Evolutionary conservation across 805 yeast species (phyloP).

Genomic region (Millerago galiae): DNA sequence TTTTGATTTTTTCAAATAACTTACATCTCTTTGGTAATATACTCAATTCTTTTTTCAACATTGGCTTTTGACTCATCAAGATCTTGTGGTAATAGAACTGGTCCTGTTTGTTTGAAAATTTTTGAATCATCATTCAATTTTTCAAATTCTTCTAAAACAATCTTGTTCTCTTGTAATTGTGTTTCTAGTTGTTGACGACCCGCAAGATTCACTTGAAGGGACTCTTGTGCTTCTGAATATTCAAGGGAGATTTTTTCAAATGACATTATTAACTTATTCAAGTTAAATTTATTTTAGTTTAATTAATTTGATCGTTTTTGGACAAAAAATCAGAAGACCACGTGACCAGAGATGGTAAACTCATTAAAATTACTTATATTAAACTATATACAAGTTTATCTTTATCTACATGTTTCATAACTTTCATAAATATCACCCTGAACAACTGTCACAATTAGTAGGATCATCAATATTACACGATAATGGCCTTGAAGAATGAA

Average conservation of each 20-base stretch:
- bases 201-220: slow-evolving; percentile 46
- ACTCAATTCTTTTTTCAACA: slow-evolving; percentile 85
- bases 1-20: neutral
- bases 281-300: neutral
- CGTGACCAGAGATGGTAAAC: neutral
- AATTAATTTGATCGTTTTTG: neutral
- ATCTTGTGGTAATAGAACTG: slow-evolving; percentile 87
- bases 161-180: slow-evolving; percentile 88
- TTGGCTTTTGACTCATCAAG: slow-evolving; percentile 73
- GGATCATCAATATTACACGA: slow-evolving; percentile 17
- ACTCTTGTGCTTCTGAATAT: slow-evolving; percentile 40
- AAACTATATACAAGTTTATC: neutral
- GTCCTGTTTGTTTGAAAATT: slow-evolving; percentile 86
- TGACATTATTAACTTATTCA: neutral
- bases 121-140: slow-evolving; percentile 60
- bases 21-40: slow-evolving; percentile 71
- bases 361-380: neutral
- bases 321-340: neutral
- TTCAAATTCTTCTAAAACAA: slow-evolving; percentile 78
- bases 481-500: slow-evolving; percentile 14
- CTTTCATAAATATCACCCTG: slow-evolving; percentile 22
- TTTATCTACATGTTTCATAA: neutral
- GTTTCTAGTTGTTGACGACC: slow-evolving; percentile 87
- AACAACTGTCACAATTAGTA: slow-evolving; percentile 32
- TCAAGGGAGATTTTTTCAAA: slow-evolving; percentile 29